These are phyloP conservation scores for Ophidiomyces ophidiicola DNA, from an alignment of 2,329 filamentous ascomycete species.

Conservation along the genomic window DNA sequence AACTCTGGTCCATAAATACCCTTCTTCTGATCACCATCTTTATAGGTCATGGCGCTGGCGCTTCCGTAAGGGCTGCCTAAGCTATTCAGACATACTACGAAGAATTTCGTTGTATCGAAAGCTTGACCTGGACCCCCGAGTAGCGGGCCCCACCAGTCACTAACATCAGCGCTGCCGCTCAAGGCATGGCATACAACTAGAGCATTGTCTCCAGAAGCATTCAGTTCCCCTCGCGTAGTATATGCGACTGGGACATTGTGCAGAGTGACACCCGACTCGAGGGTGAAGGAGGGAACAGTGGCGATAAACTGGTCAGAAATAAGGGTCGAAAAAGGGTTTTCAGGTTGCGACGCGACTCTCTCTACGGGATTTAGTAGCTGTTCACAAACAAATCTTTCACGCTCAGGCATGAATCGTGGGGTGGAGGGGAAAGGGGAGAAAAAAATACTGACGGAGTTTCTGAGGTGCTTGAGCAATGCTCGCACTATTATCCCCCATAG, in stretches of 20 bases:
- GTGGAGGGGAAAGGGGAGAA: not conserved
- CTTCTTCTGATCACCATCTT: constrained; percentile 61
- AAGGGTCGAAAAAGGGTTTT: constrained; percentile 79
- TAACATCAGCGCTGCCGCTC: constrained; percentile 44
- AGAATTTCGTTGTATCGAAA: constrained; percentile 43
- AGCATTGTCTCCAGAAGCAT: constrained; percentile 47
- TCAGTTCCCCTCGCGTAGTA: constrained; percentile 49
- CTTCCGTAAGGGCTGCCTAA: constrained; percentile 45
- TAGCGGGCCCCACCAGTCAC: constrained; percentile 47
- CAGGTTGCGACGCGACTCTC: constrained; percentile 53
- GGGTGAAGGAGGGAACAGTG: constrained; percentile 74
- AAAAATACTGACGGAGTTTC: constrained; percentile 14
- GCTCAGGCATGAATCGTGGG: not conserved
- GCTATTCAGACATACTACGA: constrained; percentile 44
- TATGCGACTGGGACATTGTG: constrained; percentile 59
- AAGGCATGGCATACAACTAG: constrained; percentile 49
- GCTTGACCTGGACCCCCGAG: constrained; percentile 42
- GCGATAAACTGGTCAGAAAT: constrained; percentile 83
- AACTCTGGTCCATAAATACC: constrained; percentile 90
- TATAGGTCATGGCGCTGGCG: constrained; percentile 55
- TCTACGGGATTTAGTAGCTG: constrained; percentile 45
- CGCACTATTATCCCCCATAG: constrained; percentile 8
- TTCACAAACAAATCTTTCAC: constrained; percentile 17
- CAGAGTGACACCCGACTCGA: constrained; percentile 81
- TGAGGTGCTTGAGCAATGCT: constrained; percentile 6